phyloP scores from a whole-genome alignment of 768 basidiomycete species.

The Dioszegia aurantiaca region DNA sequence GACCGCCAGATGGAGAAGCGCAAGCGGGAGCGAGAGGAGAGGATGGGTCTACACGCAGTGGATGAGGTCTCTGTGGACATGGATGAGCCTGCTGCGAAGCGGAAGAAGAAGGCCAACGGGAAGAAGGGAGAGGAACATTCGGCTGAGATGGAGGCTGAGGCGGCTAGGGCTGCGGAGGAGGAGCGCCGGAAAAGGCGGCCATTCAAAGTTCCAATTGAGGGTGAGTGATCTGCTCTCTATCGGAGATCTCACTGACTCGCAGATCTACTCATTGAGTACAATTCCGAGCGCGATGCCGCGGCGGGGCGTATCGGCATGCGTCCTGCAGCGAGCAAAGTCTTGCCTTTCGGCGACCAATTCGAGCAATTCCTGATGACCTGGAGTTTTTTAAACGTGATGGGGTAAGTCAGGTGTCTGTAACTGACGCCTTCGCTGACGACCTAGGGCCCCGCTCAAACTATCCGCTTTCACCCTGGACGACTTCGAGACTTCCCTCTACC shows the following conservation, averaged over 20 bases:
- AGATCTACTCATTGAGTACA: constrained; percentile 49
- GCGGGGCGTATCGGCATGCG: constrained; percentile 36
- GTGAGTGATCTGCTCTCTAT: constrained; percentile 27
- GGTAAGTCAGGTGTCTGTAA: constrained; percentile 58
- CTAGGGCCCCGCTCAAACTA: constrained; percentile 78
- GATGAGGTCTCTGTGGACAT: constrained; percentile 14
- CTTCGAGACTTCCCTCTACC: constrained; percentile 79
- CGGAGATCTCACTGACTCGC: constrained; percentile 9
- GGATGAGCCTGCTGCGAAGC: constrained; percentile 27
- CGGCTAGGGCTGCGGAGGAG: constrained; percentile 29
- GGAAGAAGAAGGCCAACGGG: constrained; percentile 21
- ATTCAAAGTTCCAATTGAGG: constrained; percentile 49
- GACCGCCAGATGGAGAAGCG: constrained; percentile 88
- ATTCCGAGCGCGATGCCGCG: constrained; percentile 28
- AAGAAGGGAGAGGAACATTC: constrained; percentile 20
- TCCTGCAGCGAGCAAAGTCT: constrained; percentile 31
- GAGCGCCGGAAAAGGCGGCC: constrained; percentile 45
- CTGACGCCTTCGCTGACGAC: constrained; percentile 38
- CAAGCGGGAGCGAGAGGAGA: constrained; percentile 62
- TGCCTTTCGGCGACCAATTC: constrained; percentile 57
- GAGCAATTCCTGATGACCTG: constrained; percentile 86
- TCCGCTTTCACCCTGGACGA: constrained; percentile 91
- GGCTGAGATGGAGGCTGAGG: constrained; percentile 30
- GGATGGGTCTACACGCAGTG: constrained; percentile 30
- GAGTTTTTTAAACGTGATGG: constrained; percentile 91